These are phyloP conservation scores for Pichia insulana DNA, from an alignment of 805 yeast genomes.

Conservation along the genomic window DNA sequence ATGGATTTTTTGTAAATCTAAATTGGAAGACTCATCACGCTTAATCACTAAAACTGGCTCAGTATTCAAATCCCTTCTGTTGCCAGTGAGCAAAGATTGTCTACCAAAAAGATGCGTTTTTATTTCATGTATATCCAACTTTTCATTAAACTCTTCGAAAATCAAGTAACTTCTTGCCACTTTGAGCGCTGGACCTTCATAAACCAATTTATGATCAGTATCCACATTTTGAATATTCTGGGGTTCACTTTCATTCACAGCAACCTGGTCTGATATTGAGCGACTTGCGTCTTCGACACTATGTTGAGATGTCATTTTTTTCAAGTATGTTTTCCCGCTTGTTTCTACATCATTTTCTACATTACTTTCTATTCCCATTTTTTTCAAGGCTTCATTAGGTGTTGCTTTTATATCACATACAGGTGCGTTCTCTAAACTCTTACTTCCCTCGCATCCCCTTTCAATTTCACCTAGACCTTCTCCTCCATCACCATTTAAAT, in stretches of 20 bases:
- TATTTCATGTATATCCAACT: constrained; percentile 24
- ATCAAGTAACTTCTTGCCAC: constrained; percentile 48
- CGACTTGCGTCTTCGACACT: too few species aligned
- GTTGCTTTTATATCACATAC: too few species aligned
- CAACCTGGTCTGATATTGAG: background rate
- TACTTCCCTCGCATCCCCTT: too few species aligned
- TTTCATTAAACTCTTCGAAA: constrained; percentile 38
- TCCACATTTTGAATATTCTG: background rate
- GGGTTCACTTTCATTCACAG: background rate
- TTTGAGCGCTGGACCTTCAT: constrained; percentile 63
- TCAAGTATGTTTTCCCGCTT: too few species aligned
- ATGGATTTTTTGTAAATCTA: constrained; percentile 20
- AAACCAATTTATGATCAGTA: constrained; percentile 17
- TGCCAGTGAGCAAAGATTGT: constrained; percentile 44
- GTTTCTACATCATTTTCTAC: too few species aligned
- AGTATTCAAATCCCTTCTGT: constrained; percentile 44
- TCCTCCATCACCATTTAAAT: too few species aligned
- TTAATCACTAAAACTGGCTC: constrained; percentile 32
- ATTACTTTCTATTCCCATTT: too few species aligned
- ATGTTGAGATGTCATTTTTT: too few species aligned
- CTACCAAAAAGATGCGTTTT: constrained; percentile 49
- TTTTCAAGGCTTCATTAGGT: too few species aligned
- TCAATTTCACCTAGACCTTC: too few species aligned
- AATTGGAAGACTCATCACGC: constrained; percentile 21
- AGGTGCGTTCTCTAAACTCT: too few species aligned